These are phyloP conservation scores for Globisporangium mamillatum DNA, from an alignment of 352 stramenopile genomes.

Conservation along the genomic window DNA sequence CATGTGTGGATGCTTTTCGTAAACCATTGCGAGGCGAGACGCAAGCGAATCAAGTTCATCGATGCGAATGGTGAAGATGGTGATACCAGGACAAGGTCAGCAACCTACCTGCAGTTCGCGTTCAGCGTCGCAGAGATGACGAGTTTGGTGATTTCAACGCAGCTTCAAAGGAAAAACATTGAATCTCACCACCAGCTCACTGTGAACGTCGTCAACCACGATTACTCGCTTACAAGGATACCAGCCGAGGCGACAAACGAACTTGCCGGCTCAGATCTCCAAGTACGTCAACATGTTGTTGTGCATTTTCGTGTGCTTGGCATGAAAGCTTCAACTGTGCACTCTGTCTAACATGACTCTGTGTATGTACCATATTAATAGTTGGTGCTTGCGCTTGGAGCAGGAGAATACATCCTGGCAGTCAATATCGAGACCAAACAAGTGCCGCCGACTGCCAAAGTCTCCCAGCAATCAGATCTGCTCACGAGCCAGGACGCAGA, in stretches of 20 bases:
- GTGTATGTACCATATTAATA: slow-evolving; percentile 10
- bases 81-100: not conserved
- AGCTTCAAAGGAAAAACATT: not conserved
- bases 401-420: slow-evolving; percentile 44
- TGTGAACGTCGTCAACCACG: slow-evolving; percentile 20
- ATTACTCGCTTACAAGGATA: slow-evolving; percentile 23
- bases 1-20: slow-evolving; percentile 25
- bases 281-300: slow-evolving; percentile 2
- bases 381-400: slow-evolving; percentile 27
- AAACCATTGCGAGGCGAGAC: slow-evolving; percentile 17
- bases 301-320: not conserved
- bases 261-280: not conserved
- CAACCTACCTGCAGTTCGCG: slow-evolving; percentile 11
- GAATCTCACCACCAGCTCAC: not conserved
- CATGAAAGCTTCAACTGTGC: not conserved
- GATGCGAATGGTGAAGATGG: not conserved
- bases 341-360: not conserved
- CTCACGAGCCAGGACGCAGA: slow-evolving; percentile 21
- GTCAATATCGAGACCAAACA: slow-evolving; percentile 13
- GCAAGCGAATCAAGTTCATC: slow-evolving; percentile 11
- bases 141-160: slow-evolving; percentile 7
- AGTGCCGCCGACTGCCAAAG: not conserved
- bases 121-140: slow-evolving; percentile 13
- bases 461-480: not conserved
- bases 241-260: not conserved